Percentiles rank a stretch among this genome's conserved stretches.
phyloP scores from a whole-genome alignment of 179 eudicot species.

The Gypsophila paniculata region DNA sequence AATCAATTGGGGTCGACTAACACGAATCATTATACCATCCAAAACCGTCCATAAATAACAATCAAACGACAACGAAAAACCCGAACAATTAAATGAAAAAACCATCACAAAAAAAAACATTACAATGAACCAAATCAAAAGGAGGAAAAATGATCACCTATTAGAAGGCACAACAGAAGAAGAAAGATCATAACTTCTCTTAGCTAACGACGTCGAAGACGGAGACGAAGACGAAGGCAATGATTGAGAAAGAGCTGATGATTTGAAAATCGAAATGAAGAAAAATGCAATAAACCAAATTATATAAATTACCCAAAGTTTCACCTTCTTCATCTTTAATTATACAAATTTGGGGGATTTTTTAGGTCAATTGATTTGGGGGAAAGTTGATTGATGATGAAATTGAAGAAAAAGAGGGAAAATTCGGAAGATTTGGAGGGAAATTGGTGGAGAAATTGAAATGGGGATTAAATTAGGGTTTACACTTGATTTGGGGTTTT shows the following conservation, averaged over 20 bases:
- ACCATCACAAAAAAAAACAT: background rate
- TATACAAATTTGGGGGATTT: background rate
- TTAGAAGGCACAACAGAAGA: conserved; percentile 22
- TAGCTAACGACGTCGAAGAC: conserved; percentile 25
- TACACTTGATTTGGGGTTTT: too few species aligned
- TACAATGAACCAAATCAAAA: background rate
- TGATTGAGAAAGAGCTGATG: conserved; percentile 21
- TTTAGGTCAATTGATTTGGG: background rate
- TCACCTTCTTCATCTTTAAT: conserved; percentile 11
- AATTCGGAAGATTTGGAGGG: background rate
- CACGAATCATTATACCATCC: too few species aligned
- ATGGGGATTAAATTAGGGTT: too few species aligned
- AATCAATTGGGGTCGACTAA: too few species aligned
- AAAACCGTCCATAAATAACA: too few species aligned
- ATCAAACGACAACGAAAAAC: too few species aligned
- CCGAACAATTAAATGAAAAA: too few species aligned
- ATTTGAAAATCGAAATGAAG: conserved; percentile 31
- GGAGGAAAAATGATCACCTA: conserved; percentile 15
- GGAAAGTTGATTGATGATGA: background rate
- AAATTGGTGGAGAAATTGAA: background rate
- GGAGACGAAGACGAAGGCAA: background rate
- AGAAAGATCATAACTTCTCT: conserved; percentile 17
- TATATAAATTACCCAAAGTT: conserved; percentile 13
- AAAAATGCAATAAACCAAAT: conserved; percentile 29
- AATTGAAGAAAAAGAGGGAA: background rate